Evolutionary conservation across 179 eudicot genomes (phyloP), one percentile per base, ranked within the genome.

Genomic region (Drosera spatulata): DNA sequence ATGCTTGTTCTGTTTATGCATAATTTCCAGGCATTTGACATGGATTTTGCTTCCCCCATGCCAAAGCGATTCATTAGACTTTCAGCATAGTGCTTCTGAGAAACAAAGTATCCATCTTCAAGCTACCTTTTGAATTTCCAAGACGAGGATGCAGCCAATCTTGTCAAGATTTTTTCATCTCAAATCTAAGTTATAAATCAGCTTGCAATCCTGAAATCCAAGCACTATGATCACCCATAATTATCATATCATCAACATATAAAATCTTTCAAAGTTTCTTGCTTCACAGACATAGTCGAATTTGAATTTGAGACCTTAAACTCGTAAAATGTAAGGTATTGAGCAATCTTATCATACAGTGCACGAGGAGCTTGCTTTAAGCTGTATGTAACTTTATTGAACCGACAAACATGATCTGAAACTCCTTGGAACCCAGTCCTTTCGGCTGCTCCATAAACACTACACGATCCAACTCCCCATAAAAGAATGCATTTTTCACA

Each of bases 281-380:
- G 6, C 9, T 54, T 7, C 7, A 64, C 15, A 44, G 55, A 56
- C 60, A 65, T 6, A 14, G 55, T 57, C 10, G 41, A 39, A 41
- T 56, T 51, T 13, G 56, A 3, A 48, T 48, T 15, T 4, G 50
- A 39, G 11, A 50, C 47, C 39, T 5, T 39, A n/a, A 50, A 61
- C 3, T 15, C 56, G 39, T 56, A 60, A 50, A 53, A 62, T 3
- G 6, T 62, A 4, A 62, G 50, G 33, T 51, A 62, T 62, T 62
- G 48, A 52, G 50, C 37, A 52, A 52, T 12, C 44, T 52, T 62
- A 62, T 58, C 66, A 53, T 62, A n/a, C n/a, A n/a, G n/a, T n/a
- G n/a, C n/a, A 62, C 66, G 50, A 62, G 5, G n/a, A n/a, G n/a
- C n/a, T n/a, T n/a, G n/a, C n/a, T n/a, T 61, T 1, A 61, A 2